Base-by-base conservation (phyloP, 176 grass and related monocot genomes). In the Leersia perrieri region DNA sequence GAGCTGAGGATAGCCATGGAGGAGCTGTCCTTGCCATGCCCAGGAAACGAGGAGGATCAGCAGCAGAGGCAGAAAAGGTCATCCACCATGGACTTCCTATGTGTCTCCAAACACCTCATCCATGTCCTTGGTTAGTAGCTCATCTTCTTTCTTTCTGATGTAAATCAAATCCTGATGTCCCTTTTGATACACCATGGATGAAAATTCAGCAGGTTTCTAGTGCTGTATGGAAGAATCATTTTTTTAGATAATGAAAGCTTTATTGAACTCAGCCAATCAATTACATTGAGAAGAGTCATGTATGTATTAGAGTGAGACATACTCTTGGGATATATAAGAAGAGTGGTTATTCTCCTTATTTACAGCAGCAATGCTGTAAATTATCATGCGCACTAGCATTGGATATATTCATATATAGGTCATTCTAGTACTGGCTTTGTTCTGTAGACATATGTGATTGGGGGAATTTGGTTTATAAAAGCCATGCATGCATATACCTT, bases 1-100 rank as follows among this genome's bases (percentile, higher is more conserved):
- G 90, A 90, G 44, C 85, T 97, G 77, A 91, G 89, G 77, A 3
- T 89, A 60, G 75, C 86, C 73, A 88, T 88, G 77, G 92, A 97
- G 76, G 89, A 91, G 65, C 90, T 97, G 47, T 85, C 80, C 29
- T 44, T 90, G 51, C 65, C 82, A 58, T 68, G 75, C 39, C 25
- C 80, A 72, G 33, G 34, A 36, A 80, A 94, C 7, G 76, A 22
- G 6, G 64, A 84, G 64, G 32, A 83, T 34, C 18, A 53, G 49
- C 40, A 84, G 31, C 41, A 83, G 62, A 49, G 58, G 22, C 12
- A 86, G 68, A 49, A 63, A 60, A 80, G 77, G 77, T 86, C 89
- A 57, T 85, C 91, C 39, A 94, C 88, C 82, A 68, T 88, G 73
- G 79, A 84, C 62, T 82, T 97, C 27, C 51, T 97, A 29, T 68